These are phyloP conservation scores for Fremontodendron californicum DNA, from an alignment of 345 rosid genomes.

Conservation along the genomic window DNA sequence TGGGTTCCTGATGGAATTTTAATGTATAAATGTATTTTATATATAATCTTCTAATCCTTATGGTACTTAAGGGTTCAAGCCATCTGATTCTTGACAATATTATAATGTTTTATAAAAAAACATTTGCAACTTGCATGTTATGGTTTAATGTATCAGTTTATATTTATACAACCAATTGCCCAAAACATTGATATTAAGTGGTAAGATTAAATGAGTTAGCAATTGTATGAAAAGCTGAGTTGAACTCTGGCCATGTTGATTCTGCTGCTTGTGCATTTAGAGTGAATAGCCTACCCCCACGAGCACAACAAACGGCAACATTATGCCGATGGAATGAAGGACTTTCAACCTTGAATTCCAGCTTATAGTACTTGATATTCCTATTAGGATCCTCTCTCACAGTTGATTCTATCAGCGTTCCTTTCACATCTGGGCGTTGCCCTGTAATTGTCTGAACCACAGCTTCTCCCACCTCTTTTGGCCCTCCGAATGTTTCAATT, in stretches of 20 bases:
- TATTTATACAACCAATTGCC: not conserved
- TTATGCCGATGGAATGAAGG: slow-evolving; percentile 65
- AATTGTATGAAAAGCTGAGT: slow-evolving; percentile 41
- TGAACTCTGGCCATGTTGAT: slow-evolving; percentile 56
- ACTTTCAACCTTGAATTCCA: slow-evolving; percentile 77
- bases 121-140: not conserved
- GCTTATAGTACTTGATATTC: slow-evolving; percentile 54
- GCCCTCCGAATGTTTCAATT: slow-evolving; percentile 83
- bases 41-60: slow-evolving; percentile 13
- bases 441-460: slow-evolving; percentile 54
- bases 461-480: slow-evolving; percentile 74
- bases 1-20: slow-evolving; percentile 7
- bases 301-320: slow-evolving; percentile 64
- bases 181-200: not conserved
- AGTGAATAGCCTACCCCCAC: slow-evolving; percentile 53
- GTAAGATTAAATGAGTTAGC: slow-evolving; percentile 58
- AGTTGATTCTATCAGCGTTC: slow-evolving; percentile 50
- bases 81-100: not conserved
- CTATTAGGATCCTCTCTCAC: slow-evolving; percentile 47
- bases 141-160: not conserved
- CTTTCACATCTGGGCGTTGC: slow-evolving; percentile 44
- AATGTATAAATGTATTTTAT: slow-evolving; percentile 23
- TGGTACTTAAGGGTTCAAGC: not conserved
- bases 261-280: slow-evolving; percentile 79
- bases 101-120: not conserved